phyloP scores from a whole-genome alignment of 345 rosid genomes.

The Linum tenue region DNA sequence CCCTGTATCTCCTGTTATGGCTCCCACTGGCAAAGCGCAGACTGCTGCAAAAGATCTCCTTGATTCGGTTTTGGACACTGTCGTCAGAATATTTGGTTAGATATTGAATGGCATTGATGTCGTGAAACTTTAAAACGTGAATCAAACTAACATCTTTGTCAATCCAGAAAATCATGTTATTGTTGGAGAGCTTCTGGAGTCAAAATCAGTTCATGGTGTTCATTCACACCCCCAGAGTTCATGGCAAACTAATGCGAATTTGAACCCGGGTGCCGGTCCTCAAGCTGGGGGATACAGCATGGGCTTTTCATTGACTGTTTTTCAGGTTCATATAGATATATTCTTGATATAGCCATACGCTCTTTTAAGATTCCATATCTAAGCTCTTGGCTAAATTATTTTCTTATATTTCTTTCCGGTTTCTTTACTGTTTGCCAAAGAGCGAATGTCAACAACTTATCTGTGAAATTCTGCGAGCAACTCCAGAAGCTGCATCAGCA shows the following conservation, averaged over 20 bases:
- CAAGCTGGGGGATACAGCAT: constrained; percentile 95
- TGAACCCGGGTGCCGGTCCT: constrained; percentile 67
- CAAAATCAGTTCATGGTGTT: constrained; percentile 47
- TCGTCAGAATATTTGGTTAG: constrained; percentile 86
- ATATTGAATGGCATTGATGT: constrained; percentile 5
- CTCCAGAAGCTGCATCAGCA: constrained; percentile 97
- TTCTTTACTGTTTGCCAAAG: constrained; percentile 29
- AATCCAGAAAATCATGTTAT: constrained; percentile 78
- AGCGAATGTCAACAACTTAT: constrained; percentile 99
- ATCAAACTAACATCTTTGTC: background rate
- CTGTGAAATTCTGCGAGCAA: constrained; percentile 96
- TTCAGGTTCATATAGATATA: constrained; percentile 47
- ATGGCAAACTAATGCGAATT: constrained; percentile 44
- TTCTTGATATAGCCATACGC: constrained; percentile 1
- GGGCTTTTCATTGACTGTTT: constrained; percentile 84
- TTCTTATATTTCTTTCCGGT: constrained; percentile 10
- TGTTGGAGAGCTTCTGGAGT: constrained; percentile 88
- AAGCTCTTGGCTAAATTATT: background rate
- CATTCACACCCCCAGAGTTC: constrained; percentile 65
- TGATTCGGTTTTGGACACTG: constrained; percentile 72
- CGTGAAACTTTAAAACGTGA: background rate
- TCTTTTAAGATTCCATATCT: background rate
- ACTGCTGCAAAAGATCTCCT: constrained; percentile 82
- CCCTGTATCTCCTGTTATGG: constrained; percentile 94
- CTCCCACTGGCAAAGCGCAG: constrained; percentile 95